Evolutionary conservation across 306 rosid genomes (phyloP), one percentile per base, ranked within the genome.

Genomic region (Myrica gale): DNA sequence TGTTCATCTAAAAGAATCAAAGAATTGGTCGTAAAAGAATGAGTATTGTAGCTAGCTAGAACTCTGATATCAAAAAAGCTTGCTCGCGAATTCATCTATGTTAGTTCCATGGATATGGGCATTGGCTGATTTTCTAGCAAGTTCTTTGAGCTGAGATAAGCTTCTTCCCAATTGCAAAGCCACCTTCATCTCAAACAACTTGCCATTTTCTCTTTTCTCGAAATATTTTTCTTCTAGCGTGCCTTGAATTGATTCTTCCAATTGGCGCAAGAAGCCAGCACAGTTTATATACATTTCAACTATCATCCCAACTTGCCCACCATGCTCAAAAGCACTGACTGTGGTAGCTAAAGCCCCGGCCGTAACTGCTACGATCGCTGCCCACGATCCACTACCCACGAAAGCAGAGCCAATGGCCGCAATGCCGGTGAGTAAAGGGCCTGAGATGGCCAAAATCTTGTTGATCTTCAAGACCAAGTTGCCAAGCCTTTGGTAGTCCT

Each of bases 271-370:
- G 71, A 79, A 79, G 15, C 86, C 89, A 10, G 73, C 86, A 4
- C 76, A 70, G 54, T 82, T 57, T n/a, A 84, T 70, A 4, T 85
- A 82, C 89, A 85, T 76, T 80, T 85, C 86, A n/a, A 79, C 56
- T 79, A 85, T 86, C 89, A 79, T 85, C 21, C 89, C 88, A 13
- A 85, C 71, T 76, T 85, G 88, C 1, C 61, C 82, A 16, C 86
- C 86, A 26, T 85, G 88, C 42, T 71, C 83, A 6, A 85, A 78
- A 9, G 81, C 66, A 71, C 76, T 85, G 13, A 85, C 84, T 21
- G 68, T 81, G 0, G 53, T 70, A 3, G 79, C 85, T 57, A 85
- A 81, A 2, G 88, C 51, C 6, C 88, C 88, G 0, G 83, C 83
- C 20, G 63, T 60, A 74, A 77, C 83, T 5, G 85, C 88, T 6